Evolutionary conservation across 176 grass and related monocot genomes (phyloP).

Genomic region (Leersia perrieri): DNA sequence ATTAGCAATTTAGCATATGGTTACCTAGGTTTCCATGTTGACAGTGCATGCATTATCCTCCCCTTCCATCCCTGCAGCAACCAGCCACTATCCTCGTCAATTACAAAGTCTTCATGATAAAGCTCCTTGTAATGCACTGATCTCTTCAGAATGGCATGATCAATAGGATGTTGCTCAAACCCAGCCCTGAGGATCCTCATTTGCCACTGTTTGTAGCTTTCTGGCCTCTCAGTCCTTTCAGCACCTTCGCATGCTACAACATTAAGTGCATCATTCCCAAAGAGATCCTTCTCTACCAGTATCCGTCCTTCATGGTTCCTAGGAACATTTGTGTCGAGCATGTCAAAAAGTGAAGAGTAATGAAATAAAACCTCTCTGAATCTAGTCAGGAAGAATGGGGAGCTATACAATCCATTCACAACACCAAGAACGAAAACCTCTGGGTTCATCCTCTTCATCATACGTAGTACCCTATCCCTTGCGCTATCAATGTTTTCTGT

Average conservation of each 20-base stretch:
- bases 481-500: conserved; percentile 38
- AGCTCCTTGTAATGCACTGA: conserved; percentile 4
- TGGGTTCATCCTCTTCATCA: conserved; percentile 56
- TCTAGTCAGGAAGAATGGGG: conserved; percentile 38
- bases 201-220: conserved; percentile 56
- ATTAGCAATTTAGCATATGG: background rate
- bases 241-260: conserved; percentile 52
- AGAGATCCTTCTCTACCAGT: conserved; percentile 28
- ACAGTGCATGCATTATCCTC: conserved; percentile 30
- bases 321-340: conserved; percentile 49
- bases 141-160: conserved; percentile 34
- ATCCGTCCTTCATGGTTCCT: conserved; percentile 33
- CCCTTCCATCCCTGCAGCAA: conserved; percentile 60
- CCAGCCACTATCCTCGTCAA: conserved; percentile 43
- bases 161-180: conserved; percentile 43
- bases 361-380: conserved; percentile 51
- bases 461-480: conserved; percentile 52
- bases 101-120: conserved; percentile 53
- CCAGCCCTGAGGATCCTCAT: conserved; percentile 39
- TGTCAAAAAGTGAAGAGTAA: conserved; percentile 60
- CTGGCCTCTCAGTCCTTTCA: conserved; percentile 50
- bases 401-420: conserved; percentile 42
- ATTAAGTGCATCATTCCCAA: conserved; percentile 20
- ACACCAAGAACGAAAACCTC: conserved; percentile 54
- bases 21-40: conserved; percentile 42